Evolutionary conservation across 768 basidiomycete species (phyloP).

Genomic region (Lenzites betulinus): DNA sequence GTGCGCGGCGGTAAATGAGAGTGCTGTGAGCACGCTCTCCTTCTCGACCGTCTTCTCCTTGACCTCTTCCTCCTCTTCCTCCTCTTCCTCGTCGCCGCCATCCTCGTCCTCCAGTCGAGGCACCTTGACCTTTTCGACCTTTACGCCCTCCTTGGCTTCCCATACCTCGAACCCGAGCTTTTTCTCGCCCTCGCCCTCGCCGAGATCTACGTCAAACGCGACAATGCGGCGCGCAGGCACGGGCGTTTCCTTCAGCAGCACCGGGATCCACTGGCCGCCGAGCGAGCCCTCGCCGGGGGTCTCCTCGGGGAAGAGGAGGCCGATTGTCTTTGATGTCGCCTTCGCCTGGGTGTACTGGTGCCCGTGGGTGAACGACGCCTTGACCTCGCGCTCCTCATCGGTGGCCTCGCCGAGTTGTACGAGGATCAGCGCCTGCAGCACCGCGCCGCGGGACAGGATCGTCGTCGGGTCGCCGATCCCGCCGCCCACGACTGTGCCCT

Average conservation of each 20-base stretch:
- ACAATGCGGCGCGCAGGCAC: slow-evolving; percentile 66
- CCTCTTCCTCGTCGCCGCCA: slow-evolving; percentile 58
- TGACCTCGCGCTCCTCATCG: slow-evolving; percentile 51
- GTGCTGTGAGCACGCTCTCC: slow-evolving; percentile 45
- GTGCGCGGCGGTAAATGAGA: slow-evolving; percentile 39
- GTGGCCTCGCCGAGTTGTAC: slow-evolving; percentile 42
- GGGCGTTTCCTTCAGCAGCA: slow-evolving; percentile 71
- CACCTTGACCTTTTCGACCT: slow-evolving; percentile 57
- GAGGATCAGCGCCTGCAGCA: slow-evolving; percentile 70
- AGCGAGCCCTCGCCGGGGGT: slow-evolving; percentile 41
- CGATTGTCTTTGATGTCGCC: slow-evolving; percentile 65
- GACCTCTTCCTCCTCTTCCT: slow-evolving; percentile 60
- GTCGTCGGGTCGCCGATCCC: slow-evolving; percentile 79
- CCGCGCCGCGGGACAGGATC: slow-evolving; percentile 75
- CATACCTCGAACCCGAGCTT: slow-evolving; percentile 71
- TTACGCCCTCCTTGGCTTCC: slow-evolving; percentile 72
- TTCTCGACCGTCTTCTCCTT: slow-evolving; percentile 64
- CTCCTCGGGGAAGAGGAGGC: slow-evolving; percentile 63
- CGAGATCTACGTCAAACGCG: slow-evolving; percentile 57
- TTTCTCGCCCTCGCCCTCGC: slow-evolving; percentile 39
- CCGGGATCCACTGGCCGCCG: slow-evolving; percentile 66
- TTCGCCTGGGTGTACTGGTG: slow-evolving; percentile 46
- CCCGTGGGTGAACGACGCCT: slow-evolving; percentile 48
- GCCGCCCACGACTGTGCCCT: slow-evolving; percentile 69
- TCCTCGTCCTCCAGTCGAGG: slow-evolving; percentile 48